Conservation (phyloP, 208 protist genomes). For the Giardia muris region DNA sequence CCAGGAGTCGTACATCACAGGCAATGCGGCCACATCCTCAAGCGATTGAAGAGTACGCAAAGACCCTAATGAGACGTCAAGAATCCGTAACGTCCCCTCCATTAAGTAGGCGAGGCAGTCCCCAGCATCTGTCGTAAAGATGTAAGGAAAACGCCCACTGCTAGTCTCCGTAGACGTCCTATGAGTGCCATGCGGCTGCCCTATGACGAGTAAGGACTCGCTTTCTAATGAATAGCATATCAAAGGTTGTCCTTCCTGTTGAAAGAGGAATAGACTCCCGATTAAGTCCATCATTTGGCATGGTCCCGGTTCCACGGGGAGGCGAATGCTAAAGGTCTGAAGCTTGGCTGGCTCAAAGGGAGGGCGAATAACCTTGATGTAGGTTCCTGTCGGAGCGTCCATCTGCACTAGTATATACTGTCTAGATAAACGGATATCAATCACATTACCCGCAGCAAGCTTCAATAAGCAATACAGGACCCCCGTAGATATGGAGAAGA, state of each 20-base stretch:
- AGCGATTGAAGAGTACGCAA: not conserved
- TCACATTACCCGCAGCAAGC: not conserved
- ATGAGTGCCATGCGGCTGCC: too few species aligned
- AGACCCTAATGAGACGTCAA: not conserved
- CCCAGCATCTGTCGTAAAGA: not conserved
- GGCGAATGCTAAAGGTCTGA: not conserved
- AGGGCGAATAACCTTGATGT: not conserved
- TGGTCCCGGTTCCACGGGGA: not conserved
- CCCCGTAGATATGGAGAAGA: not conserved
- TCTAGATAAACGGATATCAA: not conserved
- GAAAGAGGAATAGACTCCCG: not conserved
- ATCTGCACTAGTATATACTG: not conserved
- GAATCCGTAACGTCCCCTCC: not conserved
- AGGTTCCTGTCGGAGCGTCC: not conserved
- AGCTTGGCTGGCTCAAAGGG: not conserved
- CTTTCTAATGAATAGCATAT: too few species aligned
- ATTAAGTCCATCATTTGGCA: not conserved
- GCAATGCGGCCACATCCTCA: not conserved
- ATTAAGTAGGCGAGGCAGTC: not conserved
- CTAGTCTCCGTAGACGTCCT: not conserved
- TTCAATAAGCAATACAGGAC: not conserved
- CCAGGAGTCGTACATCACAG: not conserved
- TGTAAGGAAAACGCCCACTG: not conserved
- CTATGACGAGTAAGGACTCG: too few species aligned
- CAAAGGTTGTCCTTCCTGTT: not conserved